These are phyloP conservation scores for Irpex lacteus DNA, from an alignment of 1,284 basidiomycete species.

Conservation along the genomic window DNA sequence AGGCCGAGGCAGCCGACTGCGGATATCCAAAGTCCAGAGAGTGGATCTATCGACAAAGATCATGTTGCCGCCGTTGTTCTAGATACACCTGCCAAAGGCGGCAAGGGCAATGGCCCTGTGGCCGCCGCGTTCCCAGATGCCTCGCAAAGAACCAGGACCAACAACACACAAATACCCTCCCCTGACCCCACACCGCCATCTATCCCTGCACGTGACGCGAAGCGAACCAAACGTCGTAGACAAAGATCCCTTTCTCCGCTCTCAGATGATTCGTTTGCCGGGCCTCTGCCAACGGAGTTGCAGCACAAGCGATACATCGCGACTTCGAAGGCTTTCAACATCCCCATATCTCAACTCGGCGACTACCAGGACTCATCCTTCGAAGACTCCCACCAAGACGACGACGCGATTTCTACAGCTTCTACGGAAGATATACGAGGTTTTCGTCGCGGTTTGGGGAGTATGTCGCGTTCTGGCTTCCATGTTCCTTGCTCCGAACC, in stretches of 20 bases:
- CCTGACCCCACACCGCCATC: background rate
- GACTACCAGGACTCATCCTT: constrained; percentile 12
- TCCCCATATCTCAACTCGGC: constrained; percentile 57
- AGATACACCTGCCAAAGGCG: background rate
- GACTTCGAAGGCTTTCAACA: constrained; percentile 48
- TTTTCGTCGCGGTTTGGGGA: background rate
- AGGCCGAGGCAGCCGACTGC: background rate
- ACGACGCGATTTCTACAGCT: constrained; percentile 5
- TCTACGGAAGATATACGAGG: background rate
- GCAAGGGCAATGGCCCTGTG: background rate
- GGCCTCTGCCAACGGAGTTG: constrained; percentile 40
- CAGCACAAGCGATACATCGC: constrained; percentile 45
- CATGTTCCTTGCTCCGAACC: constrained; percentile 21
- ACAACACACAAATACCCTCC: background rate
- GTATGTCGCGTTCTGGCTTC: background rate
- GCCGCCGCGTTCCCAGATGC: background rate
- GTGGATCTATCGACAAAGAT: background rate
- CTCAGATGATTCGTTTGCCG: constrained; percentile 64
- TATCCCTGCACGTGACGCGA: background rate
- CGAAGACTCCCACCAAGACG: constrained; percentile 8
- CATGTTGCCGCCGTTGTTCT: background rate
- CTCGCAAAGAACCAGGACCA: background rate
- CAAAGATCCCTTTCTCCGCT: constrained; percentile 35
- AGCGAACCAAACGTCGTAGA: constrained; percentile 12
- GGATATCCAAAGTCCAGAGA: background rate